A percentile compares a stretch with the other conserved stretches of the same genome.
These are phyloP conservation scores for Diaporthe citriasiana DNA, from an alignment of 2,329 filamentous ascomycete genomes.

Conservation along the genomic window DNA sequence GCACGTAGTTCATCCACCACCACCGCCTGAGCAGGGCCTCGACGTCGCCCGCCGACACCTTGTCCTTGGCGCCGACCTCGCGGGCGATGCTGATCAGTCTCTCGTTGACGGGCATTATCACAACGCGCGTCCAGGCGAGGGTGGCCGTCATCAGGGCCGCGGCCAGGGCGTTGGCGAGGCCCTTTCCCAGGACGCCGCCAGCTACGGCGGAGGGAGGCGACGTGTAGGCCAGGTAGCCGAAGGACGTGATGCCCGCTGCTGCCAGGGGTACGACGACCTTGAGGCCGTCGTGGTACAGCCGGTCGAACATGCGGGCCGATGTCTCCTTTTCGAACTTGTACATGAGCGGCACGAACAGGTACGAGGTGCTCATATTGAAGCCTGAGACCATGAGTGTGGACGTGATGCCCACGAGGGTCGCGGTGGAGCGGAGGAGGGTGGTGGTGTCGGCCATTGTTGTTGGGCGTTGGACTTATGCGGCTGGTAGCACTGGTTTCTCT, in stretches of 20 bases:
- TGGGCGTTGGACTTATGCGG: neutral
- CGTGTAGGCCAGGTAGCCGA: neutral
- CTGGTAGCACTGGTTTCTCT: neutral
- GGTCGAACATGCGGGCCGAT: slow-evolving; percentile 22
- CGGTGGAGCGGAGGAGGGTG: slow-evolving; percentile 7
- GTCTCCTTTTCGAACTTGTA: slow-evolving; percentile 17
- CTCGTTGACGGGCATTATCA: slow-evolving; percentile 36
- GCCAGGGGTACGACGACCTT: slow-evolving; percentile 38
- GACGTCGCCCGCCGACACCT: slow-evolving; percentile 24
- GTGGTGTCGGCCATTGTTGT: slow-evolving; percentile 22
- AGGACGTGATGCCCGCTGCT: slow-evolving; percentile 23
- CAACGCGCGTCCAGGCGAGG: slow-evolving; percentile 34
- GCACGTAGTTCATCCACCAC: slow-evolving; percentile 37
- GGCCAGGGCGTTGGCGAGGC: neutral
- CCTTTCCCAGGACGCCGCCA: neutral
- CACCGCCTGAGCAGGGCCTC: slow-evolving; percentile 24
- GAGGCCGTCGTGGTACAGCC: slow-evolving; percentile 35
- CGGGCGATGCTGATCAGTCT: slow-evolving; percentile 33
- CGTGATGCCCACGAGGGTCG: slow-evolving; percentile 35
- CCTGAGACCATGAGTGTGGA: slow-evolving; percentile 17
- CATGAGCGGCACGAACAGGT: slow-evolving; percentile 36
- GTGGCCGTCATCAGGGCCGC: slow-evolving; percentile 27
- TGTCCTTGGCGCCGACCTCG: slow-evolving; percentile 13
- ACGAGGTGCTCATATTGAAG: slow-evolving; percentile 38
- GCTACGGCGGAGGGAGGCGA: neutral